Percentiles rank a stretch among this genome's conserved stretches.
phyloP scores from a whole-genome alignment of 2,329 filamentous ascomycete species.

The Calycina marina region DNA sequence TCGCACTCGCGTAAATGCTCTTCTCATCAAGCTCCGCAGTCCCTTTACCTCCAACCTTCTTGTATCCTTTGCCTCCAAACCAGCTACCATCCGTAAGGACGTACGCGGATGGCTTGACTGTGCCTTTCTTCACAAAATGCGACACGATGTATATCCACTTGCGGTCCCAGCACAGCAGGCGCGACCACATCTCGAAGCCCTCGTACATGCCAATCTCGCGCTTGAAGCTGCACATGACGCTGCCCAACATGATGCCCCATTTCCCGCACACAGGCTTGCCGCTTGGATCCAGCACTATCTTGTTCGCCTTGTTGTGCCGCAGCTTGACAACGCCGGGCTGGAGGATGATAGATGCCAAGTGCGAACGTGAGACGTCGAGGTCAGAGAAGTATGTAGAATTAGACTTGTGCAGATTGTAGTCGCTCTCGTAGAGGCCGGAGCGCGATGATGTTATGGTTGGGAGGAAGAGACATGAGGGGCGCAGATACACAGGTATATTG shows the following conservation, averaged over 20 bases:
- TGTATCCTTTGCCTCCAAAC: constrained; percentile 25
- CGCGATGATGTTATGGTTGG: constrained; percentile 43
- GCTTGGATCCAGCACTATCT: constrained; percentile 28
- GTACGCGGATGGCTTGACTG: constrained; percentile 37
- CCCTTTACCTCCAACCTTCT: constrained; percentile 26
- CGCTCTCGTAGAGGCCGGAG: constrained; percentile 47
- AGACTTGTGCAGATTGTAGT: constrained; percentile 61
- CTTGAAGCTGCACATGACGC: constrained; percentile 60
- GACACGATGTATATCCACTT: constrained; percentile 72
- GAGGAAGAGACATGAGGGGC: constrained; percentile 36
- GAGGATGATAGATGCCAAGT: constrained; percentile 58
- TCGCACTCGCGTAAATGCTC: constrained; percentile 53
- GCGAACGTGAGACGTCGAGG: constrained; percentile 60
- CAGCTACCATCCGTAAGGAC: constrained; percentile 25
- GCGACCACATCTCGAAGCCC: constrained; percentile 59
- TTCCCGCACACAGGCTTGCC: constrained; percentile 35
- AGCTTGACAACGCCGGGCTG: constrained; percentile 40
- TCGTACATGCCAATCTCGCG: constrained; percentile 57
- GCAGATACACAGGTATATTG: constrained; percentile 20
- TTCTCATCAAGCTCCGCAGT: constrained; percentile 36
- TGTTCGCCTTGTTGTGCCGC: constrained; percentile 32
- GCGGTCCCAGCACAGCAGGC: constrained; percentile 59
- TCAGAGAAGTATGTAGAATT: constrained; percentile 60
- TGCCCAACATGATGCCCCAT: constrained; percentile 54
- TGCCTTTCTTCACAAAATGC: constrained; percentile 53